Evolutionary conservation across 1,139 yeast species (phyloP).

Genomic region (Saccharomycopsis crataegensis): DNA sequence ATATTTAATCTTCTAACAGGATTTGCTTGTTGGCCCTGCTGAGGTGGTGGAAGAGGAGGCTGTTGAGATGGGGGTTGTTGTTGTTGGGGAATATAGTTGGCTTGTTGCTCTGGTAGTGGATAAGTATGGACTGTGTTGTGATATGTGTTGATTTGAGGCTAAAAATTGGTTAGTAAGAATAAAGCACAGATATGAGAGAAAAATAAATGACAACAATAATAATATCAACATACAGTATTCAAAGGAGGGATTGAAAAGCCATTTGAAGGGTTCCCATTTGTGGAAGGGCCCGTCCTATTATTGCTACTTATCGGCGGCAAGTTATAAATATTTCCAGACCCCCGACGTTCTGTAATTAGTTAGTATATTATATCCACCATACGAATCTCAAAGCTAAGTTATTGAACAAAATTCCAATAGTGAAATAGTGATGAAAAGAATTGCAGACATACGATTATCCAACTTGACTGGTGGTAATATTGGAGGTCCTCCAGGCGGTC

Average conservation of each 20-base stretch:
- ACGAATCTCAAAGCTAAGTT: neutral
- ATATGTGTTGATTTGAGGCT: neutral
- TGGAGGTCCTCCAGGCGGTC: conserved; percentile 8
- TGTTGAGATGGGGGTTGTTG: neutral
- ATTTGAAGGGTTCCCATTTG: neutral
- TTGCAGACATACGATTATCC: conserved; percentile 13
- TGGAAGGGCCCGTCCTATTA: neutral
- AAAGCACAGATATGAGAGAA: neutral
- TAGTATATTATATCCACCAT: neutral
- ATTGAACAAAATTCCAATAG: neutral
- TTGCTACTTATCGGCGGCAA: conserved; percentile 13
- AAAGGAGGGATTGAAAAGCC: conserved; percentile 6
- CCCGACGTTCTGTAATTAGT: neutral
- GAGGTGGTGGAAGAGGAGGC: neutral
- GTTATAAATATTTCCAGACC: conserved; percentile 5
- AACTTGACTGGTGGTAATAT: conserved; percentile 15
- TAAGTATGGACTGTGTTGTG: neutral
- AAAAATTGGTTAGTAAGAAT: neutral
- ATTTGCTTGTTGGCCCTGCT: neutral
- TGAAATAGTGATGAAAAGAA: neutral
- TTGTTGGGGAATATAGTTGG: neutral
- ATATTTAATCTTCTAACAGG: conserved; percentile 73
- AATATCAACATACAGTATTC: neutral
- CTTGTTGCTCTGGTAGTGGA: conserved; percentile 1
- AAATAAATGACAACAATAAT: neutral